These are phyloP conservation scores for Tricholoma sp. DNA, from an alignment of 768 basidiomycete species.

Conservation along the genomic window DNA sequence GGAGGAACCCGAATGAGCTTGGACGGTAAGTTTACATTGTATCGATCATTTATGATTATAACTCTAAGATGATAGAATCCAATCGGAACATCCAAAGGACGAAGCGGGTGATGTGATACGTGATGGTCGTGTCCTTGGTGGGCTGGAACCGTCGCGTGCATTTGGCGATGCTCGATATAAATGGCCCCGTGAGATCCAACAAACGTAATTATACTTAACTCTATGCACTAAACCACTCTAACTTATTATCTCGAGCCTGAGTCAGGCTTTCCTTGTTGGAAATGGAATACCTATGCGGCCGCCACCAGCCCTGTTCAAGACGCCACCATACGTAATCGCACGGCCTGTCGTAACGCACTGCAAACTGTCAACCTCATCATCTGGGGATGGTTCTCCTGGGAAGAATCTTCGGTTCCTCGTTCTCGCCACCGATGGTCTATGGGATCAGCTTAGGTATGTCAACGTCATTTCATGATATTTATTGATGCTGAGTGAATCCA, in stretches of 20 bases:
- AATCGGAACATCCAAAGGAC: slow-evolving; percentile 74
- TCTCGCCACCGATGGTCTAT: slow-evolving; percentile 84
- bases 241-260: slow-evolving; percentile 31
- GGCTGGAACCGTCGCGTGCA: slow-evolving; percentile 80
- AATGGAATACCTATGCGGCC: slow-evolving; percentile 55
- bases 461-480: not conserved
- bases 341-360: slow-evolving; percentile 78
- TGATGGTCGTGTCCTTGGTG: slow-evolving; percentile 80
- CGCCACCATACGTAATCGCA: slow-evolving; percentile 91
- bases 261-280: slow-evolving; percentile 61
- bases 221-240: not conserved
- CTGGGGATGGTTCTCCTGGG: slow-evolving; percentile 20
- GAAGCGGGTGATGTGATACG: slow-evolving; percentile 71
- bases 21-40: slow-evolving; percentile 50
- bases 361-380: slow-evolving; percentile 51
- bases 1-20: slow-evolving; percentile 80
- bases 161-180: slow-evolving; percentile 92
- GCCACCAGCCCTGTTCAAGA: slow-evolving; percentile 61
- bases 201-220: slow-evolving; percentile 43
- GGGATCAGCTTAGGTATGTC: slow-evolving; percentile 55
- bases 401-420: slow-evolving; percentile 69
- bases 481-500: not conserved
- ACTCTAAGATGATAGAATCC: slow-evolving; percentile 46
- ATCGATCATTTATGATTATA: not conserved
- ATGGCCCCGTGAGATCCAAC: slow-evolving; percentile 71